Conservation (phyloP, 495 filamentous ascomycete genomes). For the Neurospora terricola region DNA sequence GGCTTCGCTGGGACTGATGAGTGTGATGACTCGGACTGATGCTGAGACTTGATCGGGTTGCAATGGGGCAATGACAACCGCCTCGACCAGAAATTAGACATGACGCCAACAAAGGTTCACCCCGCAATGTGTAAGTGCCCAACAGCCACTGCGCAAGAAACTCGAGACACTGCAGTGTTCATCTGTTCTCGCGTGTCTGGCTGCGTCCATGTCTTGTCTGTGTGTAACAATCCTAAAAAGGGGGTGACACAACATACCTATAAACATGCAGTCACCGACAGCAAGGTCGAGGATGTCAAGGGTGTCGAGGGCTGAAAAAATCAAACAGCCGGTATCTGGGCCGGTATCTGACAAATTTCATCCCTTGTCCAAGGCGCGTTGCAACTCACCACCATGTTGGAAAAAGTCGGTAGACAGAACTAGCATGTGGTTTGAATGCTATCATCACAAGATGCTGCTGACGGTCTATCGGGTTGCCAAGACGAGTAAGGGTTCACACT, state of each 20-base stretch:
- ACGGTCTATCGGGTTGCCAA: neutral
- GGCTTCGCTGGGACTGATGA: neutral
- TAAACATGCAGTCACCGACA: neutral
- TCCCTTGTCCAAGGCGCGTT: neutral
- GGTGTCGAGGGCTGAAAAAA: neutral
- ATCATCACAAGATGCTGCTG: neutral
- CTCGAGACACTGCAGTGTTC: neutral
- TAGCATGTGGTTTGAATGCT: neutral
- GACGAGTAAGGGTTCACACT: neutral
- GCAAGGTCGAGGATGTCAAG: neutral
- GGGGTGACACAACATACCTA: neutral
- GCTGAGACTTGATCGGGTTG: constrained; percentile 4
- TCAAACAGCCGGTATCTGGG: neutral
- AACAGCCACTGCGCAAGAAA: constrained; percentile 7
- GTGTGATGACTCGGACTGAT: neutral
- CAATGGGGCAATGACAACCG: neutral
- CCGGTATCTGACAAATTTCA: neutral
- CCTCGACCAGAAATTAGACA: neutral
- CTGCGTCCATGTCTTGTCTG: neutral
- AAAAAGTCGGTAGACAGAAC: neutral
- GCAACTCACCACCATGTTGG: neutral
- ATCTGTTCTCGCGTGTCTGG: neutral
- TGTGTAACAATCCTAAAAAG: neutral
- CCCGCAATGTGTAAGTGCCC: constrained; percentile 14
- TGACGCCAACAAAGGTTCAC: constrained; percentile 7